Evolutionary conservation across 306 rosid genomes (phyloP).

Genomic region (Casuarina equisetifolia): DNA sequence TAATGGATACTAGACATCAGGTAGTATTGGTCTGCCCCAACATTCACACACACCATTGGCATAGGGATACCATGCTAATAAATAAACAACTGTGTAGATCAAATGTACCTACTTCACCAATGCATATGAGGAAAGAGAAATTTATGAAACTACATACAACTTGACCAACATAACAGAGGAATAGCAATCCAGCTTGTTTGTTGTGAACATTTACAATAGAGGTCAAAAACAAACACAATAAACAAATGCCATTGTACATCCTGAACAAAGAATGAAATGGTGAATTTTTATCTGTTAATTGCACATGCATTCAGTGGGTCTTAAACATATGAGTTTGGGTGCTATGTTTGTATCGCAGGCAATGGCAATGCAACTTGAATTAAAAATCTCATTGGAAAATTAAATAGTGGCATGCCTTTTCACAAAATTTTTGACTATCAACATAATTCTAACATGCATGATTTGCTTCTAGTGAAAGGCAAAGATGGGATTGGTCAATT

Average conservation of each 20-base stretch:
- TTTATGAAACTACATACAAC: neutral
- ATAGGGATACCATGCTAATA: neutral
- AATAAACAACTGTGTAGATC: neutral
- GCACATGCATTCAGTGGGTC: neutral
- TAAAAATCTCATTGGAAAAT: neutral
- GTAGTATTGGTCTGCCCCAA: neutral
- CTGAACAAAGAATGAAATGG: neutral
- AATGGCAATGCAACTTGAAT: neutral
- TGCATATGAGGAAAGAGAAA: neutral
- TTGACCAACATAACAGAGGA: neutral
- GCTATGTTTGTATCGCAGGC: neutral
- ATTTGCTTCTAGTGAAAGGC: too few relatives aligned
- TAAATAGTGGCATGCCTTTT: too few relatives aligned
- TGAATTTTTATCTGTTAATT: neutral
- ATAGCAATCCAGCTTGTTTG: neutral
- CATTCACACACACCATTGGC: neutral
- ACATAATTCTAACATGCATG: too few relatives aligned
- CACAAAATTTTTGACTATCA: too few relatives aligned
- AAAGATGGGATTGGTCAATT: too few relatives aligned
- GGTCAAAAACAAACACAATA: neutral
- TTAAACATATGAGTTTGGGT: neutral
- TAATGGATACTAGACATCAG: neutral
- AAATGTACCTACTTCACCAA: neutral
- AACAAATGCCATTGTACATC: neutral
- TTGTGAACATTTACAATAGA: neutral